Evolutionary conservation across 495 filamentous ascomycete genomes (phyloP).

Genomic region (Barbatosphaeria neglecta): DNA sequence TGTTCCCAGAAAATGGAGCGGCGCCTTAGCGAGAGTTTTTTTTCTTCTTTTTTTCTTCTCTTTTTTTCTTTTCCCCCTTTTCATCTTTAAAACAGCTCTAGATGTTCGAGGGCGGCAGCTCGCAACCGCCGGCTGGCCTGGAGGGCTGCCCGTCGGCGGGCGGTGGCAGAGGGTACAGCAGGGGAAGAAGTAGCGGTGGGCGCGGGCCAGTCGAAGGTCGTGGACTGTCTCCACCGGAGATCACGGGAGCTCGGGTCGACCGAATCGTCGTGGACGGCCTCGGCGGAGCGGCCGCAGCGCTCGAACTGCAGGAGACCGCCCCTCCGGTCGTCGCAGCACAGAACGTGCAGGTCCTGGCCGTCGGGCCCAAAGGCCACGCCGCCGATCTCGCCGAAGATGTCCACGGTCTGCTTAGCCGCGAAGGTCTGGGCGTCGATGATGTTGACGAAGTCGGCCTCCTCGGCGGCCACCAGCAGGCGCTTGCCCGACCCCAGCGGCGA

Average conservation of each 20-base stretch:
- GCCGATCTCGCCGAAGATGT: conserved; percentile 78
- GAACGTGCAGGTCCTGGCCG: conserved; percentile 59
- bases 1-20: too few species aligned
- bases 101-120: neutral
- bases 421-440: conserved; percentile 66
- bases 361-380: conserved; percentile 64
- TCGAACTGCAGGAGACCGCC: conserved; percentile 75
- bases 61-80: neutral
- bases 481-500: conserved; percentile 68
- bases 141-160: neutral
- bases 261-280: conserved; percentile 23
- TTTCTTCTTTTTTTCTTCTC: neutral
- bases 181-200: too few species aligned
- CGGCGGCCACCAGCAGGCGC: conserved; percentile 63
- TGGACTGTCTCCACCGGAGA: conserved; percentile 4
- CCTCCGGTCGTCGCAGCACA: conserved; percentile 61
- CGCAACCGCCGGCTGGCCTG: neutral
- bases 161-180: too few species aligned
- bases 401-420: conserved; percentile 57
- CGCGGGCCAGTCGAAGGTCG: conserved; percentile 3
- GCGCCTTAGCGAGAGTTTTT: too few species aligned
- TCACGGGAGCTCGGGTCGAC: conserved; percentile 1
- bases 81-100: neutral
- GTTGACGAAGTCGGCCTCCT: conserved; percentile 73
- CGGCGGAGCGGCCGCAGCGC: conserved; percentile 35